A percentile compares a stretch with the other conserved stretches of the same genome.
These are phyloP conservation scores for Allium cepa DNA, from an alignment of 106 monocot genomes.

Conservation along the genomic window DNA sequence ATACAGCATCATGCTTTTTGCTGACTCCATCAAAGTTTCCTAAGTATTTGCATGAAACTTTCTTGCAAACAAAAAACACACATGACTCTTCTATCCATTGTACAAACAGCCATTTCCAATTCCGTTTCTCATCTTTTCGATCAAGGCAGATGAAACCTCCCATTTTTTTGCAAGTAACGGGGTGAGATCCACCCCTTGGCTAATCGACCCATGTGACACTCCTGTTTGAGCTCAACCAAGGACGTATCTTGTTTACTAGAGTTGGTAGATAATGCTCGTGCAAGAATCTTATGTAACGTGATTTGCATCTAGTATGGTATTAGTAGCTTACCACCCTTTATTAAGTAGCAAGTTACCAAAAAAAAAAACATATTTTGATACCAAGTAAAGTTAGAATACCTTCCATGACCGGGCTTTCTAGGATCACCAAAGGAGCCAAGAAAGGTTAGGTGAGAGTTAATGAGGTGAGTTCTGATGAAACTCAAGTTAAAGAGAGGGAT, in stretches of 20 bases:
- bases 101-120: background rate
- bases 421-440: too few species aligned
- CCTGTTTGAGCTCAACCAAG: constrained; percentile 32
- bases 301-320: too few species aligned
- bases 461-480: too few species aligned
- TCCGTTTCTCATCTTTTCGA: background rate
- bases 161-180: constrained; percentile 27
- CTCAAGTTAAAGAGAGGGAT: constrained; percentile 53
- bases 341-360: too few species aligned
- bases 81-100: background rate
- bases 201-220: constrained; percentile 93
- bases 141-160: background rate
- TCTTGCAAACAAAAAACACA: background rate
- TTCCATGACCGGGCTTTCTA: too few species aligned
- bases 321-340: too few species aligned
- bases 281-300: background rate
- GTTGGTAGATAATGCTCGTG: constrained; percentile 93
- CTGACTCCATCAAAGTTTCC: constrained; percentile 1
- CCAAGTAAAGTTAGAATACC: background rate
- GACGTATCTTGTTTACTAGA: constrained; percentile 17
- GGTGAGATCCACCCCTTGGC: constrained; percentile 56
- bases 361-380: background rate
- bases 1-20: background rate
- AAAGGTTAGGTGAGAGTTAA: too few species aligned
- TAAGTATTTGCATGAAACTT: constrained; percentile 3